Evolutionary conservation across 306 rosid genomes (phyloP), one percentile per base, ranked within the genome.

Genomic region (Cucurbita pepo): DNA sequence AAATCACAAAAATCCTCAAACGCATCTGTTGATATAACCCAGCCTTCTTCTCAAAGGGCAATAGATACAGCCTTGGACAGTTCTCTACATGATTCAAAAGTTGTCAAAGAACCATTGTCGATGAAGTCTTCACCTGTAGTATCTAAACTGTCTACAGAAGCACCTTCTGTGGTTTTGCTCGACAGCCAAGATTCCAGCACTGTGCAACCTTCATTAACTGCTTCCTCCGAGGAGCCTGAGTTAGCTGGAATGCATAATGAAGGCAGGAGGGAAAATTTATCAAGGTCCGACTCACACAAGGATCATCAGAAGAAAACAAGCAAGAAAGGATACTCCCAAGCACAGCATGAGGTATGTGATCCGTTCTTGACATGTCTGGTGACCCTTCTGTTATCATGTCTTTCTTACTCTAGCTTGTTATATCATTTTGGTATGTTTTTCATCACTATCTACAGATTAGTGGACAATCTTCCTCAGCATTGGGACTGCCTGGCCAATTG

Each of bases 321-420:
- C 75, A 87, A 79, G 83, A 83, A 84, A 83, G 95, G 83, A 47
- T 38, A 13, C 66, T n/a, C 43, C 53, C 91, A 83, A 76, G 54
- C 78, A 18, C 87, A 79, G 69, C 82, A 79, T 79, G 89, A 91
- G 96, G 99, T 95, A 84, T 47, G 77, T 25, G 56, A 25, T 75
- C 58, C 0, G 8, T n/a, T 3, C 72, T 76, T 51, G 43, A 69
- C 77, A 47, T 78, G 22, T 7, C 34, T 78, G 6, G n/a, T 30
- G 74, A 22, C 45, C 74, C 25, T 8, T 69, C n/a, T 44, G 40
- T 47, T 3, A 44, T 51, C 30, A 4, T 69, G 45, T 25, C 1
- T 69, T 69, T 69, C 16, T 21, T 54, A 6, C 2, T 15, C 15
- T 75, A 8, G 59, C 30, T 56, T 30, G 13, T 51, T 30, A 25